A percentile compares a stretch with the other conserved stretches of the same genome.
phyloP scores from a whole-genome alignment of 768 basidiomycete species.

The Hygrophoropsis aurantiaca region DNA sequence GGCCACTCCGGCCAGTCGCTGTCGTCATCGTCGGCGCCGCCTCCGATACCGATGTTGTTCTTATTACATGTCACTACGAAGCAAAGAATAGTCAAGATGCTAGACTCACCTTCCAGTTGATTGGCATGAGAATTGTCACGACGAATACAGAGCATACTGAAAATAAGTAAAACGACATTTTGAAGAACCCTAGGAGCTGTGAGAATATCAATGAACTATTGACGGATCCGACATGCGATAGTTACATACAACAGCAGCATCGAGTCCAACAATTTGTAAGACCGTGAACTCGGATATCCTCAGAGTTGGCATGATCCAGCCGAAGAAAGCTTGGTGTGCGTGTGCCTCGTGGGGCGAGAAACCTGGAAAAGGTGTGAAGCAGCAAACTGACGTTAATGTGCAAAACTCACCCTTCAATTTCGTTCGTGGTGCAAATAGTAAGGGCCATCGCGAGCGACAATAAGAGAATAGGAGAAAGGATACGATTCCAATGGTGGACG shows the following conservation, averaged over 20 bases:
- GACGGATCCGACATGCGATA: neutral
- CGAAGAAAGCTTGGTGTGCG: constrained; percentile 83
- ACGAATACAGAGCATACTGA: constrained; percentile 83
- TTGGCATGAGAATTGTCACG: constrained; percentile 84
- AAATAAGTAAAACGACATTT: constrained; percentile 92
- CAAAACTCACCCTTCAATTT: constrained; percentile 80
- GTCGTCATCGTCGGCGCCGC: constrained; percentile 39
- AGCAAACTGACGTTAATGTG: too few relatives aligned
- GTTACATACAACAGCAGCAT: constrained; percentile 86
- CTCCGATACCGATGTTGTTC: constrained; percentile 75
- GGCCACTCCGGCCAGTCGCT: constrained; percentile 46
- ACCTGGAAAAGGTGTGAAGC: constrained; percentile 42
- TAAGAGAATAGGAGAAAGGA: constrained; percentile 91
- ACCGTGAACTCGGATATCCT: constrained; percentile 89
- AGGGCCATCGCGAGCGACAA: constrained; percentile 82
- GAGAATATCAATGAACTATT: neutral
- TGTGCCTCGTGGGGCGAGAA: constrained; percentile 95
- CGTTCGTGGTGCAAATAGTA: constrained; percentile 90
- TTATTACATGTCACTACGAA: constrained; percentile 24
- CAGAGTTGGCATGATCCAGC: constrained; percentile 95
- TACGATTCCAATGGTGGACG: constrained; percentile 69
- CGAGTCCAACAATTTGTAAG: constrained; percentile 93
- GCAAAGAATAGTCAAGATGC: neutral
- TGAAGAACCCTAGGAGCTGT: constrained; percentile 92
- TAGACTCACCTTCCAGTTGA: constrained; percentile 81